Evolutionary conservation across 192 early-diverging fungal genomes (phyloP).

Genomic region (Funneliformis geosporum): DNA sequence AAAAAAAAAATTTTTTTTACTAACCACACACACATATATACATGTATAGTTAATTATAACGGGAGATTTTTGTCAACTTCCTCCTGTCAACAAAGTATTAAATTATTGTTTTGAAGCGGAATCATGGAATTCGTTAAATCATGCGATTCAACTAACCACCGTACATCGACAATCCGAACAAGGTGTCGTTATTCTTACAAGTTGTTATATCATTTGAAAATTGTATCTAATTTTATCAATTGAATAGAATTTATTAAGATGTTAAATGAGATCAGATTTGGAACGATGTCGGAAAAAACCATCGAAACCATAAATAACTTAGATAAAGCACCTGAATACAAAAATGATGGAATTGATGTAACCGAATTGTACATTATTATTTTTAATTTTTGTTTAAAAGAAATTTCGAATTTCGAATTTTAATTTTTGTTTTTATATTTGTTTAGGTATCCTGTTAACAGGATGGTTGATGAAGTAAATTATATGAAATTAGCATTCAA

Average conservation of each 20-base stretch:
- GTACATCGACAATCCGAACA: slow-evolving; percentile 85
- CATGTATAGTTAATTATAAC: slow-evolving; percentile 41
- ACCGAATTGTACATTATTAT: slow-evolving; percentile 53
- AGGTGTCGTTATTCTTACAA: background rate
- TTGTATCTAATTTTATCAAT: background rate
- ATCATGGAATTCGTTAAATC: slow-evolving; percentile 52
- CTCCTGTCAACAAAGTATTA: slow-evolving; percentile 57
- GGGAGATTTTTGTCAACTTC: slow-evolving; percentile 83
- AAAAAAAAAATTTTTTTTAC: background rate
- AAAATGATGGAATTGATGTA: slow-evolving; percentile 60
- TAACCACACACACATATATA: background rate
- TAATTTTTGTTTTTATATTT: background rate
- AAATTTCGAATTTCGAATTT: background rate
- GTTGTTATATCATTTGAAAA: too few relatives aligned
- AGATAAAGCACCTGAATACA: slow-evolving; percentile 50
- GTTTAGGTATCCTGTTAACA: slow-evolving; percentile 15
- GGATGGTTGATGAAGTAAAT: slow-evolving; percentile 76
- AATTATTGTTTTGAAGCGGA: slow-evolving; percentile 68
- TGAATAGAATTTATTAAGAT: slow-evolving; percentile 64
- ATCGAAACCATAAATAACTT: slow-evolving; percentile 51
- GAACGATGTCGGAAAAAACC: slow-evolving; percentile 59
- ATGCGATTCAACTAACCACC: slow-evolving; percentile 66
- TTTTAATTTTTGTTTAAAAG: background rate
- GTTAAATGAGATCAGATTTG: slow-evolving; percentile 84
- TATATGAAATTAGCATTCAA: slow-evolving; percentile 52